These are phyloP conservation scores for Sclerotinia nivalis DNA, from an alignment of 2,329 filamentous ascomycete genomes.

Conservation along the genomic window DNA sequence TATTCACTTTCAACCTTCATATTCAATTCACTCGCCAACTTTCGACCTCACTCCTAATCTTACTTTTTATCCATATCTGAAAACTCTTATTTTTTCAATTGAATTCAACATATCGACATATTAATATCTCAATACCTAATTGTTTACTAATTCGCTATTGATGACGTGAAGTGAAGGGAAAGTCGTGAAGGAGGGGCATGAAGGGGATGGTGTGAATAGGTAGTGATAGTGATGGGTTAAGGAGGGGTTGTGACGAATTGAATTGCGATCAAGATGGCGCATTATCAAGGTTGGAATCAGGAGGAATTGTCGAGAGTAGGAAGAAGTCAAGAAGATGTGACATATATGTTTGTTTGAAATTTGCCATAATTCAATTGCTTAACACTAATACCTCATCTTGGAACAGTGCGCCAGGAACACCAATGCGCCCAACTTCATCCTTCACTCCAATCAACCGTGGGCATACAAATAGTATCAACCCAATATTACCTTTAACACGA, in stretches of 20 bases:
- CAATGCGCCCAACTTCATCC: slow-evolving; percentile 19
- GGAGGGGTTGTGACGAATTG: not conserved
- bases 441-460: slow-evolving; percentile 33
- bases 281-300: not conserved
- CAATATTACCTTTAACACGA: slow-evolving; percentile 18
- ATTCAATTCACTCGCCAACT: not conserved
- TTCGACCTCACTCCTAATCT: not conserved
- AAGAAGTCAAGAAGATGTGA: not conserved
- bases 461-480: not conserved
- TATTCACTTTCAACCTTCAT: not conserved
- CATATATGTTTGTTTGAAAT: not conserved
- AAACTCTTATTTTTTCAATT: not conserved
- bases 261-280: slow-evolving; percentile 5
- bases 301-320: not conserved
- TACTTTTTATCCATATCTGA: not conserved
- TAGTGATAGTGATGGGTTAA: not conserved
- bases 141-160: not conserved
- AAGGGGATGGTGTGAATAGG: not conserved
- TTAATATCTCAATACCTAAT: not conserved
- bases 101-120: not conserved
- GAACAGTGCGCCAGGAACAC: not conserved
- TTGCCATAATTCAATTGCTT: not conserved
- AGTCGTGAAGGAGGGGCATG: not conserved
- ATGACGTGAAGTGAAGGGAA: not conserved
- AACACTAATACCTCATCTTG: not conserved